Percentiles rank a stretch among this genome's conserved stretches.
phyloP scores from a whole-genome alignment of 768 basidiomycete genomes.

The Mycena albidolilacea region DNA sequence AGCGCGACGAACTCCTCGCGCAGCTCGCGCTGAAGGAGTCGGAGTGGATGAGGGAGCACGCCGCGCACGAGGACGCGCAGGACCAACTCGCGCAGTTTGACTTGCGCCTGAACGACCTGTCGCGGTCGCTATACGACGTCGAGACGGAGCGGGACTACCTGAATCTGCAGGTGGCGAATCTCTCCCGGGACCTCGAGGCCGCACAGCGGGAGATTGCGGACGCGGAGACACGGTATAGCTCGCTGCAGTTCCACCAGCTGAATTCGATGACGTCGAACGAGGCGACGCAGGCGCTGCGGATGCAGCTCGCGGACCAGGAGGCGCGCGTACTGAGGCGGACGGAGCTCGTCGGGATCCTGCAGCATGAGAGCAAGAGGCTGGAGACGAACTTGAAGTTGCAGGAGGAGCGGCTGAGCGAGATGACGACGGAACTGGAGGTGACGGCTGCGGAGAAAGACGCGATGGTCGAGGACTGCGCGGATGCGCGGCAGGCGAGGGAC shows the following conservation, averaged over 20 bases:
- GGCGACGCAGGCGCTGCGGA: slow-evolving; percentile 67
- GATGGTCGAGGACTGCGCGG: slow-evolving; percentile 89
- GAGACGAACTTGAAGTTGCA: slow-evolving; percentile 83
- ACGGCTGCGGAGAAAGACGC: slow-evolving; percentile 78
- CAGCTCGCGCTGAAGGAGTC: slow-evolving; percentile 50
- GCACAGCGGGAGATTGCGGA: slow-evolving; percentile 69
- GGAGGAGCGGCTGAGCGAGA: slow-evolving; percentile 81
- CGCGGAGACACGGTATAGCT: slow-evolving; percentile 73
- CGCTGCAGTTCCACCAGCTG: slow-evolving; percentile 77
- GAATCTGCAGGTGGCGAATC: slow-evolving; percentile 72
- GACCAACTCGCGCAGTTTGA: slow-evolving; percentile 58
- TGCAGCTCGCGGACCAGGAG: slow-evolving; percentile 81
- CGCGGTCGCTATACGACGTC: slow-evolving; percentile 64
- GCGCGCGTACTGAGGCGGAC: slow-evolving; percentile 73
- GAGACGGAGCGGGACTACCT: slow-evolving; percentile 80
- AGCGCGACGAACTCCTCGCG: slow-evolving; percentile 55
- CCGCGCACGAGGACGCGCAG: slow-evolving; percentile 51
- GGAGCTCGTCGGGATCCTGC: slow-evolving; percentile 83
- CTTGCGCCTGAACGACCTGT: slow-evolving; percentile 60
- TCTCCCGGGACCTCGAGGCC: slow-evolving; percentile 69
- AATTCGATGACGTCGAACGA: slow-evolving; percentile 72
- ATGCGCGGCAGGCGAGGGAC: slow-evolving; percentile 82
- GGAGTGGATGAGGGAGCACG: slow-evolving; percentile 48
- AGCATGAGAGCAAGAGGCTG: slow-evolving; percentile 83
- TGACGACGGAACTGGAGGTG: slow-evolving; percentile 79